phyloP scores from a whole-genome alignment of 192 early-diverging fungal species.

The Blastocladiella britannica region DNA sequence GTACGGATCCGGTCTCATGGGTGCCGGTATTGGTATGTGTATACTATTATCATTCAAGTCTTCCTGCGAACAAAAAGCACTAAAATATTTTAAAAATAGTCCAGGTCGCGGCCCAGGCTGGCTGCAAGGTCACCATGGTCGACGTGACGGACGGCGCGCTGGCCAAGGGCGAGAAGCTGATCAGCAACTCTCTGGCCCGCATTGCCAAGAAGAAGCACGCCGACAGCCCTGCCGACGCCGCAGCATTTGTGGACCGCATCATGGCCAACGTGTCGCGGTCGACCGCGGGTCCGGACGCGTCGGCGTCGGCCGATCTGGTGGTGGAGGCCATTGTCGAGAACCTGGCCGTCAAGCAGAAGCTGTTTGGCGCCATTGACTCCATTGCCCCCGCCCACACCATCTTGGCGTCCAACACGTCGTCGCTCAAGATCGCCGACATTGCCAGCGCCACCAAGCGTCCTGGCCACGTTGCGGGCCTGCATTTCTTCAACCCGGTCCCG shows the following conservation, averaged over 20 bases:
- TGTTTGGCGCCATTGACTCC: constrained; percentile 53
- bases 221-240: constrained; percentile 37
- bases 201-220: constrained; percentile 76
- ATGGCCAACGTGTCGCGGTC: constrained; percentile 40
- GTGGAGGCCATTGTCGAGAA: constrained; percentile 95
- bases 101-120: constrained; percentile 64
- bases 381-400: constrained; percentile 49
- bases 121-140: constrained; percentile 66
- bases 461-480: constrained; percentile 59
- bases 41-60: no score
- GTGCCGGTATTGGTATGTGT: constrained; percentile 41
- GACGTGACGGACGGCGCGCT: constrained; percentile 52
- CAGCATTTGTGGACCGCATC: constrained; percentile 49
- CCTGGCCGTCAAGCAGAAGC: constrained; percentile 58
- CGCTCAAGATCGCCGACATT: constrained; percentile 65
- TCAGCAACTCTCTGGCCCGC: constrained; percentile 59
- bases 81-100: no score
- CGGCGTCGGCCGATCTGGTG: constrained; percentile 48
- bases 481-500: constrained; percentile 98
- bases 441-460: constrained; percentile 35
- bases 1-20: constrained; percentile 73
- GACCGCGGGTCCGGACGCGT: constrained; percentile 42
- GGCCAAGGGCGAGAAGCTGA: constrained; percentile 61
- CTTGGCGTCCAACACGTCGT: constrained; percentile 84
- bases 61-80: no score